phyloP scores from a whole-genome alignment of 2,329 filamentous ascomycete species.

The Apiospora kogelbergensis region DNA sequence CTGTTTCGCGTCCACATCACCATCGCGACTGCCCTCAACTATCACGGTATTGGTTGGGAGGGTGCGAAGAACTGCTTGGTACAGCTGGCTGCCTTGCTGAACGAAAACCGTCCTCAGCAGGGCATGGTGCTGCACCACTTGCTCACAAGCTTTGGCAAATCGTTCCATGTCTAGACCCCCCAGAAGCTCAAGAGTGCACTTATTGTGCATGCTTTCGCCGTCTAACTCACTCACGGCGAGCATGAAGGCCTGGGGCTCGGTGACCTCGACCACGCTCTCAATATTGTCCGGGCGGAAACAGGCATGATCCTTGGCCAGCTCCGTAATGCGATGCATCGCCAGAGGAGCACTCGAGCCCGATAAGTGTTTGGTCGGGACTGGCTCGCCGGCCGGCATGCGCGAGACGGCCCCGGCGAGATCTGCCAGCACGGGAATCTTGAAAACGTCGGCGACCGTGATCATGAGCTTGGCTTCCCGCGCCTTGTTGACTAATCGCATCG shows the following conservation, averaged over 20 bases:
- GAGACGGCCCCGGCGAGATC: neutral
- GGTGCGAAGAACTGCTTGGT: neutral
- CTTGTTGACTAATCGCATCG: neutral
- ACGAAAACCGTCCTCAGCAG: neutral
- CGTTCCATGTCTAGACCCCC: neutral
- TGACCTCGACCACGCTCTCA: neutral
- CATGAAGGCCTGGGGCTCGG: neutral
- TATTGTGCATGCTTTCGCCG: neutral
- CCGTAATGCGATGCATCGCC: neutral
- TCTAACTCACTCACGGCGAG: neutral
- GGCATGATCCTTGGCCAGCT: neutral
- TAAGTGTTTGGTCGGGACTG: neutral
- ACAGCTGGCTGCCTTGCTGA: neutral
- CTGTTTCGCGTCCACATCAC: neutral
- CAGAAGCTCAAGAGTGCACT: neutral
- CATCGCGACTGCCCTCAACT: too few species aligned
- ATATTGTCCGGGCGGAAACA: neutral
- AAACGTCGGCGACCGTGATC: neutral
- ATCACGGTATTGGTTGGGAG: neutral
- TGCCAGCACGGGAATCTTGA: neutral
- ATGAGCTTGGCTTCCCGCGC: neutral
- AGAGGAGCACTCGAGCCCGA: neutral
- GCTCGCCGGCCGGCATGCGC: neutral
- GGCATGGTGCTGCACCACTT: neutral
- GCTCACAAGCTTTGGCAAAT: neutral